phyloP scores from a whole-genome alignment of 2,329 filamentous ascomycete genomes.

The Colletotrichum sp. region DNA sequence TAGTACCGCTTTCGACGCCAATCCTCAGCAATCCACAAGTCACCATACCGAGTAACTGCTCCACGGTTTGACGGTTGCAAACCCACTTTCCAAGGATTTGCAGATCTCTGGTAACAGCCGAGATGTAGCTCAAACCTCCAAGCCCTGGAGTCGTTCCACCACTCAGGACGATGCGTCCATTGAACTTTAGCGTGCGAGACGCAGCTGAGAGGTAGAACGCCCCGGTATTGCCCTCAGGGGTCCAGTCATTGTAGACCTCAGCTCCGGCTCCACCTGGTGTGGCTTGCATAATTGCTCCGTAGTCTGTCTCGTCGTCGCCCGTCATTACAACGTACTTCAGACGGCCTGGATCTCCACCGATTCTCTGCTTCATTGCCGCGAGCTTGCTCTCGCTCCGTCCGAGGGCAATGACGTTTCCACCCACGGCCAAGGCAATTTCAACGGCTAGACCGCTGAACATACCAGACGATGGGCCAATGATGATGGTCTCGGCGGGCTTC shows the following conservation, averaged over 20 bases:
- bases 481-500: slow-evolving; percentile 50
- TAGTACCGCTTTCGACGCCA: neutral
- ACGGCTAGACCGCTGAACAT: slow-evolving; percentile 53
- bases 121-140: neutral
- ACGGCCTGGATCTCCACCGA: neutral
- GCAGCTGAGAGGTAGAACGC: neutral
- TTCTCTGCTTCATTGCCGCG: neutral
- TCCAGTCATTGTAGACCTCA: neutral
- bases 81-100: neutral
- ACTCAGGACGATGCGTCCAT: neutral
- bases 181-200: neutral
- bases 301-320: neutral
- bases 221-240: neutral
- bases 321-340: neutral
- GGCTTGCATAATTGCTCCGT: neutral
- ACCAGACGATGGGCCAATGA: slow-evolving; percentile 56
- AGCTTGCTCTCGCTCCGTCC: slow-evolving; percentile 40
- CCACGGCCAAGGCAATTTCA: slow-evolving; percentile 52
- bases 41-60: neutral
- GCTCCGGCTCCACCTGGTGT: neutral
- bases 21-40: neutral
- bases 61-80: neutral
- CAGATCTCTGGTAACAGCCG: neutral
- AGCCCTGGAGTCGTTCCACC: neutral
- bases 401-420: slow-evolving; percentile 56